phyloP scores from a whole-genome alignment of 202 grass and related monocot genomes.

The Schoenoplectus triqueter region DNA sequence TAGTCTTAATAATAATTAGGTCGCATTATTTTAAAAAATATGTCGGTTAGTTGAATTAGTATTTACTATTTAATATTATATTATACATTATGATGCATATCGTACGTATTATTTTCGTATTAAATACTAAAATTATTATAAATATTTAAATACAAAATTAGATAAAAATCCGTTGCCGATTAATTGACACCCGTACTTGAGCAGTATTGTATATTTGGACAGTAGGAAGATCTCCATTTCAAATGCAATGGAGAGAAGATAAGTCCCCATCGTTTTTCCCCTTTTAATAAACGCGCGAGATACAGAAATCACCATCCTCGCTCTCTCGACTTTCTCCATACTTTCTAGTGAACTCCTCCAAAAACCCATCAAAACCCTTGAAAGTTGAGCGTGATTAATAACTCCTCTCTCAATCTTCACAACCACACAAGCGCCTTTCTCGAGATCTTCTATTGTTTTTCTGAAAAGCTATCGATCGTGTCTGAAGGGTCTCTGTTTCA shows the following conservation, averaged over 20 bases:
- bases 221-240: constrained; percentile 6
- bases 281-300: constrained; percentile 40
- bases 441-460: constrained; percentile 21
- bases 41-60: too few relatives aligned
- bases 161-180: too few relatives aligned
- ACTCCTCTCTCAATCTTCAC: background rate
- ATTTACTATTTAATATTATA: too few relatives aligned
- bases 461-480: background rate
- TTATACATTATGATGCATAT: too few relatives aligned
- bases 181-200: too few relatives aligned
- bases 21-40: too few relatives aligned
- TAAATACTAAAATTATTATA: too few relatives aligned
- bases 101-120: too few relatives aligned
- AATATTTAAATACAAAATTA: too few relatives aligned
- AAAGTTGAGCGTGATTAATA: constrained; percentile 5
- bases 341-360: constrained; percentile 19
- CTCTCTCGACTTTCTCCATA: background rate
- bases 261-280: background rate
- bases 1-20: too few relatives aligned
- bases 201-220: too few relatives aligned
- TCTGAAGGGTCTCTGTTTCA: constrained; percentile 27
- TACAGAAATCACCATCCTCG: background rate
- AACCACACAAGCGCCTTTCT: background rate
- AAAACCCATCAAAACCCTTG: constrained; percentile 42
- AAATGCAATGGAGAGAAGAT: background rate